Evolutionary conservation across 306 rosid genomes (phyloP).

Genomic region (Sindora glabra): DNA sequence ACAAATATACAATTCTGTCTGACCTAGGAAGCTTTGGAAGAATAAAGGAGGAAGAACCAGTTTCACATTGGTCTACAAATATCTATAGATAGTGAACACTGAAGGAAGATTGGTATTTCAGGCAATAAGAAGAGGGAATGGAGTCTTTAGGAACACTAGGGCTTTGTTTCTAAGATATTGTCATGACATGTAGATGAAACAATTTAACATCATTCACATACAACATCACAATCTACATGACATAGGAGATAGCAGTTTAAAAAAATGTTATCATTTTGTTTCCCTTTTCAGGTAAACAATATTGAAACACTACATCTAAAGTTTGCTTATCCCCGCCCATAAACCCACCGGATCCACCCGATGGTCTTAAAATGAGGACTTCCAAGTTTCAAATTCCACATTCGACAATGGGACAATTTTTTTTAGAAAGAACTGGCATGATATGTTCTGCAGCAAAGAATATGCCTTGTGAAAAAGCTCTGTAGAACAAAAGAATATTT

Average conservation of each 20-base stretch:
- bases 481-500: not conserved
- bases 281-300: not conserved
- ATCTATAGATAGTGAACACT: not conserved
- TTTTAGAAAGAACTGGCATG: not conserved
- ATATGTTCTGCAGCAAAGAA: not conserved
- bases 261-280: not conserved
- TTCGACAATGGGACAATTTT: not conserved
- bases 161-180: too few relatives aligned
- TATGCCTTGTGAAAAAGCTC: not conserved
- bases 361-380: not conserved
- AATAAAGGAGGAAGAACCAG: not conserved
- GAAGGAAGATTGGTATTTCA: not conserved
- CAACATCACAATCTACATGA: not conserved
- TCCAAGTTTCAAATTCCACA: not conserved
- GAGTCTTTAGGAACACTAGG: too few relatives aligned
- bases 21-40: not conserved
- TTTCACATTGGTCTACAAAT: not conserved
- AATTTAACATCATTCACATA: too few relatives aligned
- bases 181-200: too few relatives aligned
- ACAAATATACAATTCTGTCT: not conserved
- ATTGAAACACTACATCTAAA: not conserved
- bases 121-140: too few relatives aligned
- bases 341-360: not conserved
- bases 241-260: not conserved
- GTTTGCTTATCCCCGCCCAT: not conserved